phyloP scores from a whole-genome alignment of 768 basidiomycete genomes.

The Daedaleopsis nitida region DNA sequence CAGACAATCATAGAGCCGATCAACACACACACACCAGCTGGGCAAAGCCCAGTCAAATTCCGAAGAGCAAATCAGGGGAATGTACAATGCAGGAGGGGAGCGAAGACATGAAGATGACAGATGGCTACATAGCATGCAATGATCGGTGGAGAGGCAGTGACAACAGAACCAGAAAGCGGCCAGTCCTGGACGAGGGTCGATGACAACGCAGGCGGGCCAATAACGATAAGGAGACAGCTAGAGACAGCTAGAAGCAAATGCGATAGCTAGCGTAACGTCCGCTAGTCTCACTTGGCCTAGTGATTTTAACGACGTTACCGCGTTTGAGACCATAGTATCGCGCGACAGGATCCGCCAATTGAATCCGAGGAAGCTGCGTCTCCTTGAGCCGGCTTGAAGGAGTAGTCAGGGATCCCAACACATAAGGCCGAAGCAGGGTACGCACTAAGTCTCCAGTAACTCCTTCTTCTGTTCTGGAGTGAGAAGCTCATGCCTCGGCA shows the following conservation, averaged over 20 bases:
- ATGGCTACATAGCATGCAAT: constrained; percentile 11
- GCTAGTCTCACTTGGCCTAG: constrained; percentile 93
- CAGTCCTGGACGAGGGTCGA: background rate
- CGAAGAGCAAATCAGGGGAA: background rate
- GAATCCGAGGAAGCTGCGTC: constrained; percentile 96
- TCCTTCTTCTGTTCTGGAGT: constrained; percentile 82
- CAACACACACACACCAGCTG: no score
- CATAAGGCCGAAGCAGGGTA: constrained; percentile 23
- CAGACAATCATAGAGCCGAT: background rate
- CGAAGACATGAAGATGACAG: constrained; percentile 3
- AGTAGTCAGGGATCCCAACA: constrained; percentile 4
- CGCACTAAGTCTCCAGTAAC: constrained; percentile 92
- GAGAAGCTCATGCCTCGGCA: constrained; percentile 91
- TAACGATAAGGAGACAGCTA: constrained; percentile 31
- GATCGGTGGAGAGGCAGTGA: background rate
- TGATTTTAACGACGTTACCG: constrained; percentile 98
- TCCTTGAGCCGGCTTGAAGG: constrained; percentile 86
- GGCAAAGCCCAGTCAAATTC: background rate
- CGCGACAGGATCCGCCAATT: constrained; percentile 95
- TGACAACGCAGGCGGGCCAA: constrained; percentile 1
- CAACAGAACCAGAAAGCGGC: background rate
- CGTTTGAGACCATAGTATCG: constrained; percentile 95
- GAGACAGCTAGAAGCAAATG: constrained; percentile 68
- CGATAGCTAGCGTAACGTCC: constrained; percentile 93
- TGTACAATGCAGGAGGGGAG: constrained; percentile 14